phyloP scores from a whole-genome alignment of 176 grass and related monocot species.

The Dendrocalamus sinicus region DNA sequence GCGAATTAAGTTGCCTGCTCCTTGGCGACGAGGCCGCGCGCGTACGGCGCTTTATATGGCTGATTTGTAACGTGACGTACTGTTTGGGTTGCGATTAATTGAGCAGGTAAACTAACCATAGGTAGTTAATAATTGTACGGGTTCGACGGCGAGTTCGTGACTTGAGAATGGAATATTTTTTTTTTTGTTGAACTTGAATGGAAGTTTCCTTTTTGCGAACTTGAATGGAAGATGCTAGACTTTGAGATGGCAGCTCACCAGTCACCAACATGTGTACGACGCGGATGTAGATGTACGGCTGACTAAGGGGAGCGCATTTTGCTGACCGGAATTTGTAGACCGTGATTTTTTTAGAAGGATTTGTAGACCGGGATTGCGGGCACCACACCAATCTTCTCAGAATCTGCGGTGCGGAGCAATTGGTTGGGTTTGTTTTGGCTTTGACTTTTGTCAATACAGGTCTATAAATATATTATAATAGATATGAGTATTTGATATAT shows the following conservation, averaged over 20 bases:
- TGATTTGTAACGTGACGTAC: not conserved
- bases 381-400: constrained; percentile 8
- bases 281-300: not conserved
- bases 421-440: no score
- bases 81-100: not conserved
- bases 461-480: no score
- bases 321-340: not conserved
- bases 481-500: no score
- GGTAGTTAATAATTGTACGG: not conserved
- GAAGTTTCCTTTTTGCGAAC: not conserved
- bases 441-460: no score
- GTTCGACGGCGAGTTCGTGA: constrained; percentile 6
- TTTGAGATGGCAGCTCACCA: not conserved
- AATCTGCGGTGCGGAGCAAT: not conserved
- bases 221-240: not conserved
- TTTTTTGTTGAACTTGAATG: not conserved
- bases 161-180: no score
- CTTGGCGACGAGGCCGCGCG: not conserved
- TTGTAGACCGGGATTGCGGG: not conserved
- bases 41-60: not conserved
- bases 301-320: not conserved
- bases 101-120: not conserved
- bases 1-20: not conserved
- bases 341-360: no score
- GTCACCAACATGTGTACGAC: not conserved